Evolutionary conservation across 2,329 filamentous ascomycete genomes (phyloP), one percentile per base, ranked within the genome.

Genomic region (Zymoseptoria brevis): DNA sequence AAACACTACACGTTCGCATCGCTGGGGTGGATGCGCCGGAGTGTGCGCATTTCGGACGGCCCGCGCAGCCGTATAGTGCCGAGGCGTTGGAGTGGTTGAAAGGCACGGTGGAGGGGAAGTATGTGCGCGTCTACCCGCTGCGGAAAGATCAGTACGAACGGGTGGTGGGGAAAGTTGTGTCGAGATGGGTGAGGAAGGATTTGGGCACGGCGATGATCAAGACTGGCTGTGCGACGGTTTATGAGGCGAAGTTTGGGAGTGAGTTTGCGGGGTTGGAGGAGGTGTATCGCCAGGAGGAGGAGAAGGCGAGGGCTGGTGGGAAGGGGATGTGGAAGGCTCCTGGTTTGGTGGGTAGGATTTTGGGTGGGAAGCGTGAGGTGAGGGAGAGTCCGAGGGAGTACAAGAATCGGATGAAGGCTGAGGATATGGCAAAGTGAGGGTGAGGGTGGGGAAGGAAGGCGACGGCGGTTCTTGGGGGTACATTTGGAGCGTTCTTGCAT

Each of bases 1-100:
- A 67, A 69, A 95, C 72, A 88, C 89, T 99, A 66, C 85, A 92
- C 55, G 83, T 99, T 58, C 89, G 94, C 26, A 81, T 99, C 58
- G 94, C 94, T 16, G 94, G 94, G 54, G 79, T 99, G 57, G 94
- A 99, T 74, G 94, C 95, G 9, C 94, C 94, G 1, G 94, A 99
- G 76, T 80, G 89, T 58, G 87, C 92, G 8, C 94, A 99, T 74
- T 99, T 96, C 75, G 95, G 95, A 57, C 84, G 86, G 55, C 87
- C 90, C 24, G 89, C 87, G 8, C 94, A 99, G 75, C 93, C 92
- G 0, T 91, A 85, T 72, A 82, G 89, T 3, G 80, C 84, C 60
- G 93, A 97, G 74, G 90, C 94, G 7, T 79, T 93, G 56, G 76
- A 83, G 19, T 97, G 90, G 86, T 81, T 99, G n/a, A 85, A 82